Evolutionary conservation across 176 grass and related monocot genomes (phyloP), one percentile per base, ranked within the genome.

Genomic region (Metroxylon sagu): DNA sequence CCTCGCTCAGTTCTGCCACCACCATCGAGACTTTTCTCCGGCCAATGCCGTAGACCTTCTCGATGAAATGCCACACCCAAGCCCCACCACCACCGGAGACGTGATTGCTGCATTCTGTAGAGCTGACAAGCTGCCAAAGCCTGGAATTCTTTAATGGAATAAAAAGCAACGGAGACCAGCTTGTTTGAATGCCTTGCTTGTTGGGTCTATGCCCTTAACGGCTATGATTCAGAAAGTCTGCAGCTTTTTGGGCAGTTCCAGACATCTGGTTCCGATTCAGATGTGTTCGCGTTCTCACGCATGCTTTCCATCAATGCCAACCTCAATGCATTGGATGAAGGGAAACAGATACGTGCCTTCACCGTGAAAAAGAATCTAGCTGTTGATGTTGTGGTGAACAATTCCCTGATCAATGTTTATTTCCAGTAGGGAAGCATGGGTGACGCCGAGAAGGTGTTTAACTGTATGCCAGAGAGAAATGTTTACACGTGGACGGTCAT

Each of bases 341-440:
- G 56, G 25, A 19, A 7, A 7, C 68, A 71, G 15, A 60, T 71
- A 6, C 68, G 60, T 27, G 68, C 54, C 50, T 59, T 71, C 21
- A 15, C 28, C 1, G 6, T 51, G 6, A 71, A 71, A 35, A 71
- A 51, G 54, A 71, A 60, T 71, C 15, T 51, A 19, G 30, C 48
- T 3, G 18, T 60, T 43, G 56, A 71, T 30, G 35, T 71, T 4
- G 68, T 21, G 16, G 48, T 26, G 23, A 59, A 16, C 21, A 71
- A 71, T 51, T 71, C 68, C 2, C 68, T 71, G 2, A 18, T 71
- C 21, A 51, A 71, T 60, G 12, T 71, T 18, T 71, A 71, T 26
- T 51, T 71, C 16, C n/a, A n/a, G n/a, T n/a, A n/a, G n/a, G n/a
- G n/a, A n/a, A n/a, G n/a, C n/a, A n/a, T n/a, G n/a, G n/a, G n/a